Evolutionary conservation across 2,329 filamentous ascomycete species (phyloP).

Genomic region (Penicillium sp.): DNA sequence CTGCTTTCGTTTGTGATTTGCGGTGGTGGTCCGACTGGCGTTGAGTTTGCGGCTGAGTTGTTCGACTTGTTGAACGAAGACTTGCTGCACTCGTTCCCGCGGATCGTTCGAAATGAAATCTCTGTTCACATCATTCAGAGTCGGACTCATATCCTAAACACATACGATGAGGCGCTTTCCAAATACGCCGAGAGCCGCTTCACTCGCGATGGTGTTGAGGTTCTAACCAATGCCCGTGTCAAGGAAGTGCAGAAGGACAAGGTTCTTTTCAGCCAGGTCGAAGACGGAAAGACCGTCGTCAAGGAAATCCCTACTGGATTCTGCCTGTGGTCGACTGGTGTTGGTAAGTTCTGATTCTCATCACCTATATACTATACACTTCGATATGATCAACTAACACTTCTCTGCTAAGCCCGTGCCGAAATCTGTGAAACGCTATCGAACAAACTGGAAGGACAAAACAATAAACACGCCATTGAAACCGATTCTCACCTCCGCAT

Average conservation of each 20-base stretch:
- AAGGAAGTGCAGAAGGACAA: constrained; percentile 83
- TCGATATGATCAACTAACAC: constrained; percentile 8
- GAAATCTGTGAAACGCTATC: constrained; percentile 78
- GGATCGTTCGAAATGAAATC: constrained; percentile 92
- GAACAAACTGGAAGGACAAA: constrained; percentile 76
- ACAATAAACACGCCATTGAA: constrained; percentile 88
- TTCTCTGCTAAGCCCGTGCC: constrained; percentile 63
- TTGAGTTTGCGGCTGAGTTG: constrained; percentile 95
- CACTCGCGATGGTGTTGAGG: constrained; percentile 84
- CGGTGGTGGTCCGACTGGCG: constrained; percentile 92
- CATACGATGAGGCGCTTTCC: constrained; percentile 93
- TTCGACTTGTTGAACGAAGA: constrained; percentile 98
- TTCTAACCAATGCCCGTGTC: constrained; percentile 90
- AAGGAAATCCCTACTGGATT: constrained; percentile 97
- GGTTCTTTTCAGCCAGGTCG: constrained; percentile 87
- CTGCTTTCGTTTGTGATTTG: constrained; percentile 95
- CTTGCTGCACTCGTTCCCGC: constrained; percentile 79
- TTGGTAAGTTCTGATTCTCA: constrained; percentile 51
- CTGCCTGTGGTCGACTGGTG: constrained; percentile 96
- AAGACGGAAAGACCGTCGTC: constrained; percentile 73
- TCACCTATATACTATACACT: neutral
- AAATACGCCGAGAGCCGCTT: constrained; percentile 91
- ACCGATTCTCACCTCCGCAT: constrained; percentile 92
- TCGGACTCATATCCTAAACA: constrained; percentile 93
- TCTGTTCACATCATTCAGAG: constrained; percentile 97